Evolutionary conservation across 805 yeast genomes (phyloP), one percentile per base, ranked within the genome.

Genomic region (Nakazawaea populi): DNA sequence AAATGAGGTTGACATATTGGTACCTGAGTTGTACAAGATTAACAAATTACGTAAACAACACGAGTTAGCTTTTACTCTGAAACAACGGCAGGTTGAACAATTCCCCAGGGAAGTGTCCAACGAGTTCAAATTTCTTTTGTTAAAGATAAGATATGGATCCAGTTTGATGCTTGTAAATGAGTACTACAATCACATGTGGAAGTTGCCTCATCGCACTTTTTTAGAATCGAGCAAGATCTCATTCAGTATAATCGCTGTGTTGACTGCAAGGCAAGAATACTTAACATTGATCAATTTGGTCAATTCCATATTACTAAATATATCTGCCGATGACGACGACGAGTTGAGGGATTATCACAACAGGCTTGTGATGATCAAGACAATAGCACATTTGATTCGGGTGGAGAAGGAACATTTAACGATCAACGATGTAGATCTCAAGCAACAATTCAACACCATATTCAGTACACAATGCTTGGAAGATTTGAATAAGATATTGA

Each of bases 141-240:
- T 73, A 34, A 61, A 77, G 48, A 62, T 78, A 47, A 75, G 70
- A 52, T 66, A 74, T 32, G 67, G 72, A 1, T 73, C 79, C 5
- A 74, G 70, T 51, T 48, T 75, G 52, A 57, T 62, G 30, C 56
- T 75, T 27, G 65, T 77, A 27, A 75, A 74, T 51, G 77, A 72
- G 44, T 58, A 71, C 39, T 78, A 74, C 60, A 70, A 69, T 51
- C 63, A 76, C 32, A 62, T 74, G 41, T 68, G 74, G 47, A 54
- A 52, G n/a, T 35, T 56, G 14, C 46, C 63, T 28, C 36, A 39
- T 9, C 27, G 28, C 31, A 41, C 34, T 38, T 9, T 32, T 27
- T 5, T 49, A 50, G 48, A 40, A 14, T 44, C 56, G 6, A 46
- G 52, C 4, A 42, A 55, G 14, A 36, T 63, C 4, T 38, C 60